A percentile compares a stretch with the other conserved stretches of the same genome.
phyloP scores from a whole-genome alignment of 1,284 basidiomycete species.

The Cutaneotrichosporon cavernicola region DNA sequence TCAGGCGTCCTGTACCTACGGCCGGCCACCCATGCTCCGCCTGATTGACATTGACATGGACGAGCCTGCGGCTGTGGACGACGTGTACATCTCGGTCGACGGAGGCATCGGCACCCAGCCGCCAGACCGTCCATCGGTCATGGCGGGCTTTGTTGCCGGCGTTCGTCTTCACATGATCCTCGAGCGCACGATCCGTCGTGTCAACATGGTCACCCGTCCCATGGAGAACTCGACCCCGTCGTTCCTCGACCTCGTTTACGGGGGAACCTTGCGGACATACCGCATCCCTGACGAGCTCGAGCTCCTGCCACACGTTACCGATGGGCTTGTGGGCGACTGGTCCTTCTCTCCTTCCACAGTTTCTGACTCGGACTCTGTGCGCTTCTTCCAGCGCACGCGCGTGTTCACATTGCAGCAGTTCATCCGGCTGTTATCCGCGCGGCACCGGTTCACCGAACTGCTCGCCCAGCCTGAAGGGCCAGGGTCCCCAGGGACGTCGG shows the following conservation, averaged over 20 bases:
- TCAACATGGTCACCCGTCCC: slow-evolving; percentile 29
- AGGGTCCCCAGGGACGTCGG: slow-evolving; percentile 11
- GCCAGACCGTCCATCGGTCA: slow-evolving; percentile 33
- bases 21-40: slow-evolving; percentile 36
- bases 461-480: slow-evolving; percentile 20
- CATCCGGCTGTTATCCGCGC: slow-evolving; percentile 33
- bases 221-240: slow-evolving; percentile 16
- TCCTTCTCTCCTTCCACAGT: slow-evolving; percentile 35
- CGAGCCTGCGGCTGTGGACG: slow-evolving; percentile 38
- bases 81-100: slow-evolving; percentile 35
- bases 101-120: slow-evolving; percentile 37
- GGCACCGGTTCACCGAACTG: slow-evolving; percentile 34
- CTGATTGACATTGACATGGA: slow-evolving; percentile 34
- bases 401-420: slow-evolving; percentile 39
- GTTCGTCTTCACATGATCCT: slow-evolving; percentile 40
- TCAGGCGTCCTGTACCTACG: slow-evolving; percentile 38
- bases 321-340: slow-evolving; percentile 38
- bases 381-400: slow-evolving; percentile 41
- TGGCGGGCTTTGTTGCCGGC: slow-evolving; percentile 38
- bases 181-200: slow-evolving; percentile 33
- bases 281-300: slow-evolving; percentile 31
- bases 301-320: slow-evolving; percentile 33
- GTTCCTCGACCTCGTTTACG: slow-evolving; percentile 29
- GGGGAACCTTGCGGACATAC: slow-evolving; percentile 17
- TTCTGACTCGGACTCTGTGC: slow-evolving; percentile 35